A percentile compares a stretch with the other conserved stretches of the same genome.
Conservation (phyloP, 306 rosid genomes). For the Phaseolus lunatus region DNA sequence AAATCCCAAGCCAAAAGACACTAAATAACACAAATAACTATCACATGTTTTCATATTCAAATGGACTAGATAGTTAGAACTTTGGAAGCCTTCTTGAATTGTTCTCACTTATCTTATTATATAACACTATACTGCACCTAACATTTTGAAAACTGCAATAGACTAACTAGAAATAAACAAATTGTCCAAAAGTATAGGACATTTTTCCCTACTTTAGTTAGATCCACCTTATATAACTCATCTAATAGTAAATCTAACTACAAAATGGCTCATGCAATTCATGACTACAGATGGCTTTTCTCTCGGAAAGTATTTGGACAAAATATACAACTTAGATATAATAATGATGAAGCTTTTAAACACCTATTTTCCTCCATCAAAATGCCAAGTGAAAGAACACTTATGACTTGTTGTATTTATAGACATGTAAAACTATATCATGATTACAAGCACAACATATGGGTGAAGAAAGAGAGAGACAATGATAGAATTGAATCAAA, state of each 20-base stretch:
- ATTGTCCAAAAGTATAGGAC: no score
- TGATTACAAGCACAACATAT: background rate
- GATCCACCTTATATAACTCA: no score
- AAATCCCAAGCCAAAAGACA: constrained; percentile 3
- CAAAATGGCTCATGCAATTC: background rate
- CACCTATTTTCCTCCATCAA: constrained; percentile 1
- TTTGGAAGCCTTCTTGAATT: background rate
- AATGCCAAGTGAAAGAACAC: background rate
- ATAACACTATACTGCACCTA: background rate
- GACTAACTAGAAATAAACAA: background rate
- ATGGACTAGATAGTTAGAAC: background rate
- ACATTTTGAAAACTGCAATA: background rate
- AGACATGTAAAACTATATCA: constrained; percentile 7
- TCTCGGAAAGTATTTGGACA: background rate
- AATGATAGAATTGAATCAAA: constrained; percentile 11
- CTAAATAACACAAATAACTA: constrained; percentile 1
- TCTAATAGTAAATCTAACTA: no score
- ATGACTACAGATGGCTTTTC: background rate
- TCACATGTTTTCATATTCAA: background rate
- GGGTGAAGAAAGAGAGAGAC: background rate
- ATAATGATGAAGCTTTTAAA: constrained; percentile 1
- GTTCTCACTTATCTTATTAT: constrained; percentile 5
- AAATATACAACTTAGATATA: background rate
- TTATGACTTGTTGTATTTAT: background rate
- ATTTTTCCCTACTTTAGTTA: no score